Base-by-base conservation (phyloP, 2,329 filamentous ascomycete genomes). In the Colletotrichum aenigma region DNA sequence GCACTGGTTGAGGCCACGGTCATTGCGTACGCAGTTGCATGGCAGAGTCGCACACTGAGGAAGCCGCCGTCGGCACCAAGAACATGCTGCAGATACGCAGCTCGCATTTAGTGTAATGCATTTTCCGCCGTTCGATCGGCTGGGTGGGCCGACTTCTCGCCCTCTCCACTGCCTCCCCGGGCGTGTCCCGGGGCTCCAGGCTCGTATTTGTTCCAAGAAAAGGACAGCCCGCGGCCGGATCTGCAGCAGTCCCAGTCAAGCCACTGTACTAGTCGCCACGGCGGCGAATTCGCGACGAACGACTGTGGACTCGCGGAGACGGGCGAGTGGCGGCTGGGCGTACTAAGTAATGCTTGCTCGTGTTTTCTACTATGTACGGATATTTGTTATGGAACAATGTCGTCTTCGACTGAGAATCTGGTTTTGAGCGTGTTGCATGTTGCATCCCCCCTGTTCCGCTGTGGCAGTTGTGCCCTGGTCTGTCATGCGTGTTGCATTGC, bases 191-290 rank as follows among this genome's bases (percentile, higher is more conserved):
- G 34, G 43, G 70, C 28, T 32, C 60, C 60, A 64, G 48, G 67
- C 71, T 71, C 71, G 71, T 74, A 74, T 74, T 75, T 75, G 68
- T 62, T 75, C 72, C 61, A 75, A 71, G 72, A 75, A 75, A 75
- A 75, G 73, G 69, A 73, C 73, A 32, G 62, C 32, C 70, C 70
- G 21, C 32, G 56, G 36, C 73, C 64, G 34, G 73, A 75, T 75
- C 73, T 75, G 68, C 73, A 64, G 69, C 52, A 28, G 38, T 70
- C 30, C 66, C 56, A 34, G 66, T 32, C 66, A 52, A 65, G 65
- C 30, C 36, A 43, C 24, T 16, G 30, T 18, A 18, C 24, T 71
- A 36, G 28, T 65, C 61, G 67, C 48, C 71, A 74, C 52, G 26
- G 55, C 36, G 60, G 48, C 67, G 38, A 55, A 71, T 71, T 28